Conservation (phyloP, 768 basidiomycete genomes). For the Sutorius australiensis region DNA sequence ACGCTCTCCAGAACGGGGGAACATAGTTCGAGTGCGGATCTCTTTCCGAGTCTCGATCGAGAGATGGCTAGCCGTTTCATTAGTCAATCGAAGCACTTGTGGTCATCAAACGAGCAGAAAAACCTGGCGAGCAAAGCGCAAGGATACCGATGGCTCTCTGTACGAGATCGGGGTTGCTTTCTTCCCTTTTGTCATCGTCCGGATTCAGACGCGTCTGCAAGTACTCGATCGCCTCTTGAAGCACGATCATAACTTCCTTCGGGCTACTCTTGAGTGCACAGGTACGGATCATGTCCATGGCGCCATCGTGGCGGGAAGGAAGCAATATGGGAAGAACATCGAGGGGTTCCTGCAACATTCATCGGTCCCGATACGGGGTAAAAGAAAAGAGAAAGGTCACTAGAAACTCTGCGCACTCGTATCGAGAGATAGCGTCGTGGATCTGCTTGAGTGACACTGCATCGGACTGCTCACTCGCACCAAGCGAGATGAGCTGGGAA, state of each 20-base stretch:
- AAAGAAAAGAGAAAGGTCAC: constrained; percentile 2
- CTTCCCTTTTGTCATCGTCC: constrained; percentile 16
- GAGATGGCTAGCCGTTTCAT: constrained; percentile 22
- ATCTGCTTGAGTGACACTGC: constrained; percentile 18
- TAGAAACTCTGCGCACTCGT: constrained; percentile 16
- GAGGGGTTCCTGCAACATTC: constrained; percentile 36
- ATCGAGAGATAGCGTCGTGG: constrained; percentile 11
- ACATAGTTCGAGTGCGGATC: constrained; percentile 18
- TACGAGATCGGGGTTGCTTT: constrained; percentile 6
- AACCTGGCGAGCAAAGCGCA: constrained; percentile 23
- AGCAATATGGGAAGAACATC: constrained; percentile 36
- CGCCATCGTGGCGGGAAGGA: constrained; percentile 26
- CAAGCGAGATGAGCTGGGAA: constrained; percentile 21
- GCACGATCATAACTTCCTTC: constrained; percentile 41
- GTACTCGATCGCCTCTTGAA: constrained; percentile 38
- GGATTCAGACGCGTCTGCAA: constrained; percentile 18
- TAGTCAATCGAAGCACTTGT: not conserved
- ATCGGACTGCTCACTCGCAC: constrained; percentile 1
- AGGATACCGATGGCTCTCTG: constrained; percentile 18
- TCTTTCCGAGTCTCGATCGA: constrained; percentile 23
- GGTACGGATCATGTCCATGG: constrained; percentile 31
- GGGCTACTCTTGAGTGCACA: constrained; percentile 33
- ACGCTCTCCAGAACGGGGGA: constrained; percentile 18
- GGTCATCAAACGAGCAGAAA: not conserved
- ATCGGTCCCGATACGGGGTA: not conserved